These are phyloP conservation scores for Metarhizium anisopliae DNA, from an alignment of 2,329 filamentous ascomycete genomes.

Conservation along the genomic window DNA sequence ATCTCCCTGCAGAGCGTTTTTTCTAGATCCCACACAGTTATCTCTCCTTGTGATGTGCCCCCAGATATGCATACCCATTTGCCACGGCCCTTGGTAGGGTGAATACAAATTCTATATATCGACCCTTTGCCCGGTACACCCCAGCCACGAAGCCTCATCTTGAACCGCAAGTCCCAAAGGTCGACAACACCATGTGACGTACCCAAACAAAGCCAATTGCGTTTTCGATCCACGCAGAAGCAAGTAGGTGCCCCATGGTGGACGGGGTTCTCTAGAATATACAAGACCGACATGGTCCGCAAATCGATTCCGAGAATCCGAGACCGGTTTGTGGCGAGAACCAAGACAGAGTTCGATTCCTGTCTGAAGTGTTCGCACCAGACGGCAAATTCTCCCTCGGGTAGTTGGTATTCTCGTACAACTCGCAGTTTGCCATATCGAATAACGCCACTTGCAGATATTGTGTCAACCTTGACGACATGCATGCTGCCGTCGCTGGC, in stretches of 20 bases:
- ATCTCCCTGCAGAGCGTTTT: conserved; percentile 83
- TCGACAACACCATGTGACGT: conserved; percentile 90
- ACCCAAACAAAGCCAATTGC: conserved; percentile 84
- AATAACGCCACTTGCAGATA: conserved; percentile 37
- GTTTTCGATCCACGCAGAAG: conserved; percentile 78
- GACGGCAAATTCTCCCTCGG: conserved; percentile 64
- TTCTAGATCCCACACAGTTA: conserved; percentile 93
- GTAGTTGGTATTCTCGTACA: conserved; percentile 74
- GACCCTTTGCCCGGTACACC: conserved; percentile 72
- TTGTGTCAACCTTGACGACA: conserved; percentile 68
- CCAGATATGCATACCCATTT: conserved; percentile 85
- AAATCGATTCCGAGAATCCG: conserved; percentile 79
- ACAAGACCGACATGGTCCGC: conserved; percentile 75
- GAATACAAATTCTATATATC: conserved; percentile 71
- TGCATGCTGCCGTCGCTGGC: conserved; percentile 85
- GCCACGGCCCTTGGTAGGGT: conserved; percentile 68
- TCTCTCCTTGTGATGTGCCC: conserved; percentile 76
- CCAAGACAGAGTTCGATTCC: conserved; percentile 70
- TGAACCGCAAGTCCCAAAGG: conserved; percentile 95
- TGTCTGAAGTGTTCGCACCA: conserved; percentile 90
- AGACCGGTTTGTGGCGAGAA: conserved; percentile 80
- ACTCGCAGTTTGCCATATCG: conserved; percentile 72
- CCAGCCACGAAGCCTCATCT: conserved; percentile 79
- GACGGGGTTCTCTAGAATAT: conserved; percentile 74
- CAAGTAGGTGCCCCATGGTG: conserved; percentile 88